phyloP scores from a whole-genome alignment of 208 protist species.

The Acanthamoeba culbertsoni region DNA sequence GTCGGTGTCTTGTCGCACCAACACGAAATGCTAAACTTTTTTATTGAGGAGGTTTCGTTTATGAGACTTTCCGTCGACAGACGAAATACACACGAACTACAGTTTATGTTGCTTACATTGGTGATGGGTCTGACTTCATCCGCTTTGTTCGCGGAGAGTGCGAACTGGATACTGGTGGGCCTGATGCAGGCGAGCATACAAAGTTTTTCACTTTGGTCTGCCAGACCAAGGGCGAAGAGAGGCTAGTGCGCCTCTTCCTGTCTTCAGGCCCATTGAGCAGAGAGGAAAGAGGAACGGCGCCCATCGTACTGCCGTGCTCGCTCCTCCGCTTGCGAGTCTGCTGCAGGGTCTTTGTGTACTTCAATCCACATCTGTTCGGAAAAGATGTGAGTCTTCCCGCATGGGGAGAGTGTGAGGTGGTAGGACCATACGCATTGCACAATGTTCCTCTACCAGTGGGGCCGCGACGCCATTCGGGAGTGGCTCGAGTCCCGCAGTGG shows the following conservation, averaged over 20 bases:
- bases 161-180: too few relatives aligned
- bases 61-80: too few relatives aligned
- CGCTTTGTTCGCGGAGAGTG: too few relatives aligned
- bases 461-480: slow-evolving; percentile 2
- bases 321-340: background rate
- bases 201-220: background rate
- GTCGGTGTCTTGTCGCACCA: too few relatives aligned
- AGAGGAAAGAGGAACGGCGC: background rate
- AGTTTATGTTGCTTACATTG: too few relatives aligned
- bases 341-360: slow-evolving; percentile 8
- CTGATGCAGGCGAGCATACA: too few relatives aligned
- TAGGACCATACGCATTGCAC: background rate
- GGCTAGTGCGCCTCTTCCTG: background rate
- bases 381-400: background rate
- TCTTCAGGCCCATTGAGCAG: background rate
- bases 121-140: too few relatives aligned
- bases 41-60: too few relatives aligned
- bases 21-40: too few relatives aligned
- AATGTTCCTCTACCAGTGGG: background rate
- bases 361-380: background rate
- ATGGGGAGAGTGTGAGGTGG: background rate
- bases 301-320: background rate
- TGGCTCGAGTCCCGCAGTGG: background rate
- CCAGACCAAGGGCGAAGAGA: background rate
- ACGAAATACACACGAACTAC: too few relatives aligned